These are phyloP conservation scores for Gaertneriomyces semiglobifer DNA, from an alignment of 192 early-diverging fungal genomes.

Conservation along the genomic window DNA sequence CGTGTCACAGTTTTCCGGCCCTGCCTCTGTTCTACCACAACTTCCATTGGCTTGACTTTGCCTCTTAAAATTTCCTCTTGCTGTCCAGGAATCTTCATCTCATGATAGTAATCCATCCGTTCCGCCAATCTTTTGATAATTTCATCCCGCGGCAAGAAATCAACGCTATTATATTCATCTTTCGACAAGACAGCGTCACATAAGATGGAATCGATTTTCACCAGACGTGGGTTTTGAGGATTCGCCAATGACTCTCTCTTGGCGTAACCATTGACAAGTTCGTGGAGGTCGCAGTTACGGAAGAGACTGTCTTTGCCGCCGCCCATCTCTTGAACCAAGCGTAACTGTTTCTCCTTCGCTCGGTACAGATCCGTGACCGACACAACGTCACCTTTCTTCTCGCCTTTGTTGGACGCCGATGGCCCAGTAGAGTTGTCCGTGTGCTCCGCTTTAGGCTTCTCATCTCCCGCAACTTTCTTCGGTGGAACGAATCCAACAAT, in stretches of 20 bases:
- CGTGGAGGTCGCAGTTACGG: constrained; percentile 55
- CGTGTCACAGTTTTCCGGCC: constrained; percentile 67
- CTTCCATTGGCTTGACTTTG: constrained; percentile 42
- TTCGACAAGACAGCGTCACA: constrained; percentile 66
- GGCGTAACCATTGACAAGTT: constrained; percentile 61
- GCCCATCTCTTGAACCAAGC: constrained; percentile 35
- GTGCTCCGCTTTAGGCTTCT: constrained; percentile 17
- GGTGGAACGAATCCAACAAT: constrained; percentile 15
- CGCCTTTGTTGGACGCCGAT: too few species aligned
- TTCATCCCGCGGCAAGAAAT: constrained; percentile 55
- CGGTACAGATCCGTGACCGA: constrained; percentile 32
- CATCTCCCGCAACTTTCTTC: constrained; percentile 26
- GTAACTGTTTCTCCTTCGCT: constrained; percentile 16
- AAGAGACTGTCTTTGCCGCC: constrained; percentile 53
- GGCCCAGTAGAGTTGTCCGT: neutral
- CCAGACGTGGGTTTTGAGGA: constrained; percentile 31
- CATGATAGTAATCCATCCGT: constrained; percentile 56
- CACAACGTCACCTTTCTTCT: constrained; percentile 11
- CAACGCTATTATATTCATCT: constrained; percentile 60
- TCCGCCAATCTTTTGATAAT: constrained; percentile 31
- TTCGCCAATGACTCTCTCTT: constrained; percentile 49
- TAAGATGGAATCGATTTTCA: constrained; percentile 65
- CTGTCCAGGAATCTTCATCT: constrained; percentile 44
- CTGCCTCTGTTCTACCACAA: constrained; percentile 57
- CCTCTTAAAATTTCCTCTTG: constrained; percentile 51